Conservation (phyloP, 2,329 filamentous ascomycete genomes). For the Cladosporium sp. region DNA sequence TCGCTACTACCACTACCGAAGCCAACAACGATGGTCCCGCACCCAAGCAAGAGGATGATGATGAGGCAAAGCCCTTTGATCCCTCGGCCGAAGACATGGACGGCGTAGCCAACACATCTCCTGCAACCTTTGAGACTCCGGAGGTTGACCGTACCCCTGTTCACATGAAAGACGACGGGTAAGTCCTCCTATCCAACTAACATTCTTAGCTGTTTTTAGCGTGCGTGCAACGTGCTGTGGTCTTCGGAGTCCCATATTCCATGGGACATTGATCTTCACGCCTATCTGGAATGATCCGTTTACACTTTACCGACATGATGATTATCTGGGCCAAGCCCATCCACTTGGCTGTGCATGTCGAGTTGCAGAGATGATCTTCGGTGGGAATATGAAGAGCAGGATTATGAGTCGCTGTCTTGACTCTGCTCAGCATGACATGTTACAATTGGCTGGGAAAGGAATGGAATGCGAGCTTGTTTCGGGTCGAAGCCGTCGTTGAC, state of each 20-base stretch:
- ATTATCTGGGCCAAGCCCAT: too few species aligned
- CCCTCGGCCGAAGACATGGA: conserved; percentile 13
- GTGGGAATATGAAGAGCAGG: neutral
- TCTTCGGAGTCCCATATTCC: neutral
- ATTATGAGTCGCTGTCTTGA: neutral
- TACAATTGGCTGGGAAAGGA: too few species aligned
- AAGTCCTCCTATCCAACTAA: conserved; percentile 42
- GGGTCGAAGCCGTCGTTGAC: too few species aligned
- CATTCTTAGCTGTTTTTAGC: neutral
- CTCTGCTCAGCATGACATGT: neutral
- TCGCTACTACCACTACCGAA: conserved; percentile 15
- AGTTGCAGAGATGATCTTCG: neutral
- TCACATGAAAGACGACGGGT: conserved; percentile 82
- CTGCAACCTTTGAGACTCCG: neutral
- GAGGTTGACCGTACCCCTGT: conserved; percentile 7
- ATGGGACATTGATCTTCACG: too few species aligned
- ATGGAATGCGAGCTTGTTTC: too few species aligned
- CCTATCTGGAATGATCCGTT: neutral
- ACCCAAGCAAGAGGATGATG: conserved; percentile 28
- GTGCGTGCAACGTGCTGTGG: conserved; percentile 8
- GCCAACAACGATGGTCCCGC: neutral
- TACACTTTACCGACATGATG: too few species aligned
- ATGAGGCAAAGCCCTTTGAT: conserved; percentile 50
- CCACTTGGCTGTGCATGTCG: too few species aligned
- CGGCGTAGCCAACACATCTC: neutral